Percentiles rank a stretch among this genome's conserved stretches.
Conservation (phyloP, 2,329 filamentous ascomycete species). For the Colletotrichum sp. region DNA sequence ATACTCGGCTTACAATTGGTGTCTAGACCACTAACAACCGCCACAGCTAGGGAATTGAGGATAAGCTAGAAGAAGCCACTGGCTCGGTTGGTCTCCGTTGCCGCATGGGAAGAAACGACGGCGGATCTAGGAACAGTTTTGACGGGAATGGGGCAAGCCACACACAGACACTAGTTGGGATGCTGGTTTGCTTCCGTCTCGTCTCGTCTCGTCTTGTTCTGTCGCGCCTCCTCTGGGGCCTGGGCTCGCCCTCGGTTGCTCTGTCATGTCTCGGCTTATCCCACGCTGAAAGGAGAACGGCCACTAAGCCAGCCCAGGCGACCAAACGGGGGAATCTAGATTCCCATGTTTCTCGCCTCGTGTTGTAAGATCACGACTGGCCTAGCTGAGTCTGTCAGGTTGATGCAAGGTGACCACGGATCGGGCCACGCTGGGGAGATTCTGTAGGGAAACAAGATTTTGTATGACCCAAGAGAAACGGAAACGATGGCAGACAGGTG, state of each 20-base stretch:
- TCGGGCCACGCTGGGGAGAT: slow-evolving; percentile 1
- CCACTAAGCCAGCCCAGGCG: slow-evolving; percentile 8
- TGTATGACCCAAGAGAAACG: neutral
- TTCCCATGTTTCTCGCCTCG: neutral
- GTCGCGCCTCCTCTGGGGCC: slow-evolving; percentile 10
- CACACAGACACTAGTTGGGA: slow-evolving; percentile 14
- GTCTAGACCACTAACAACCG: slow-evolving; percentile 11
- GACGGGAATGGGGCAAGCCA: slow-evolving; percentile 19
- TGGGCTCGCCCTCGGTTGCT: slow-evolving; percentile 3
- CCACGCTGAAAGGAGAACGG: slow-evolving; percentile 10
- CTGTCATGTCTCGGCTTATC: slow-evolving; percentile 9
- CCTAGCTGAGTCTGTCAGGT: neutral
- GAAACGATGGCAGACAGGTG: neutral
- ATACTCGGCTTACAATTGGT: slow-evolving; percentile 5
- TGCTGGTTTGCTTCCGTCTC: slow-evolving; percentile 20
- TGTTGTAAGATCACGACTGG: neutral
- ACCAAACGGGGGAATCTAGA: neutral
- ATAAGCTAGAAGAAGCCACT: slow-evolving; percentile 17
- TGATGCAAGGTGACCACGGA: neutral
- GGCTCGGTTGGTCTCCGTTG: slow-evolving; percentile 17
- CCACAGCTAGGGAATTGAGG: slow-evolving; percentile 8
- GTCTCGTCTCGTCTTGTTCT: slow-evolving; percentile 20
- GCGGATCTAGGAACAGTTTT: neutral
- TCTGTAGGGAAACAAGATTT: slow-evolving; percentile 10
- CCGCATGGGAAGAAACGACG: slow-evolving; percentile 17